These are phyloP conservation scores for Globisporangium ultimum DNA, from an alignment of 352 stramenopile species.

Conservation along the genomic window DNA sequence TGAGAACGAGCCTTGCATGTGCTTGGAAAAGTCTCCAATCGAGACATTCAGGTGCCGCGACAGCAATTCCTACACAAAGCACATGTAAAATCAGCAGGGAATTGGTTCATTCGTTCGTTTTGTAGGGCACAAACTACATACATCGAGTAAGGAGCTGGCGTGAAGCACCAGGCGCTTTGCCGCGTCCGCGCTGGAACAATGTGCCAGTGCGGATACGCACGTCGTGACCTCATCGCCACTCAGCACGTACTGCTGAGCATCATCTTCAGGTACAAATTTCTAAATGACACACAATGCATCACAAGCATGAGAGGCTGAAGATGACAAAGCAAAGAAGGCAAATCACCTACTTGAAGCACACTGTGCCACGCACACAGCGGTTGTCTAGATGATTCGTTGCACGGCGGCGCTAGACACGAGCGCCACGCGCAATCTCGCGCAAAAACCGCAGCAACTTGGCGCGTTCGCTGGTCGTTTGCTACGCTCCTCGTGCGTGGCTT, in stretches of 20 bases:
- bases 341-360: slow-evolving; percentile 19
- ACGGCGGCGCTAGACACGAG: slow-evolving; percentile 20
- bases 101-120: background rate
- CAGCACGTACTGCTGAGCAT: slow-evolving; percentile 27
- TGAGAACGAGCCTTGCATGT: slow-evolving; percentile 24
- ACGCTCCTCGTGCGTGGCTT: background rate
- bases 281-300: slow-evolving; percentile 5
- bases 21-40: slow-evolving; percentile 35
- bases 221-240: slow-evolving; percentile 14
- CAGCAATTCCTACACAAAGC: slow-evolving; percentile 22
- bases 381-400: background rate
- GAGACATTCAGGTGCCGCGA: slow-evolving; percentile 32
- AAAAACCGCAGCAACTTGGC: slow-evolving; percentile 15
- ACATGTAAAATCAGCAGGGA: background rate
- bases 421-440: slow-evolving; percentile 27
- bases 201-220: slow-evolving; percentile 6
- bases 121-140: slow-evolving; percentile 3
- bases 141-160: slow-evolving; percentile 33
- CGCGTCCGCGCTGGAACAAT: slow-evolving; percentile 12
- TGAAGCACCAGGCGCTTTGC: slow-evolving; percentile 20
- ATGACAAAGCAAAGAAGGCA: background rate
- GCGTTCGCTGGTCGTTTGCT: background rate
- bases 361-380: slow-evolving; percentile 32
- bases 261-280: slow-evolving; percentile 19
- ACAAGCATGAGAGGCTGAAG: background rate